Evolutionary conservation across 371 early-diverging fungal species (phyloP).

Genomic region (Paraphysoderma sedebokerense): DNA sequence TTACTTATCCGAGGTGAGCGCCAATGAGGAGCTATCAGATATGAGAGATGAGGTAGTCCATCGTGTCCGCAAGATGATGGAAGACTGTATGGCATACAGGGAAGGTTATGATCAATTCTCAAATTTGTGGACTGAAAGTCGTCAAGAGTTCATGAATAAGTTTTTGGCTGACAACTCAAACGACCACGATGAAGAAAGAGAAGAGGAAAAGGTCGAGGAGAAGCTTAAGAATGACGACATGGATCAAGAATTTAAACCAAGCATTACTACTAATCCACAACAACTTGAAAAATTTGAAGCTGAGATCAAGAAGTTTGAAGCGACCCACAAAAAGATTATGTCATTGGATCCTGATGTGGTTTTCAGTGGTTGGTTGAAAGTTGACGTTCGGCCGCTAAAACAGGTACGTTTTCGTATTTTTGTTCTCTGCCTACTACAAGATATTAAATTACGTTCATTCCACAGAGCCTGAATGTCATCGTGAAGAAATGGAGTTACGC

Average conservation of each 20-base stretch:
- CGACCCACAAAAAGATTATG: slow-evolving; percentile 38
- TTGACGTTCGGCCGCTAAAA: slow-evolving; percentile 36
- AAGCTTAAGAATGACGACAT: slow-evolving; percentile 4
- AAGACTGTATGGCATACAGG: slow-evolving; percentile 21
- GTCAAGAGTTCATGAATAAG: slow-evolving; percentile 36
- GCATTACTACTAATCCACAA: slow-evolving; percentile 7
- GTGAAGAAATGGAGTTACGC: slow-evolving; percentile 46
- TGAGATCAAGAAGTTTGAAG: slow-evolving; percentile 38
- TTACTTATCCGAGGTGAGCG: slow-evolving; percentile 29
- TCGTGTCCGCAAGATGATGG: slow-evolving; percentile 18
- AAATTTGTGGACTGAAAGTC: slow-evolving; percentile 40
- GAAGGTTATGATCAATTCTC: slow-evolving; percentile 36
- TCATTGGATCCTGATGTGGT: slow-evolving; percentile 34
- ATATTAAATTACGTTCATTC: too few species aligned
- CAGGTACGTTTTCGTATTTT: slow-evolving; percentile 19
- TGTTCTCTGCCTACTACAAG: not conserved
- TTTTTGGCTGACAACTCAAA: slow-evolving; percentile 17
- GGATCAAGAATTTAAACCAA: slow-evolving; percentile 4
- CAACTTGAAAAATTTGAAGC: slow-evolving; percentile 35
- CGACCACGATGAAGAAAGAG: slow-evolving; percentile 6
- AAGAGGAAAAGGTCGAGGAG: slow-evolving; percentile 4
- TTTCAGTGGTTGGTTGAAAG: slow-evolving; percentile 34
- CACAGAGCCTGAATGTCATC: slow-evolving; percentile 34
- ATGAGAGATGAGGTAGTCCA: slow-evolving; percentile 15
- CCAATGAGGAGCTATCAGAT: slow-evolving; percentile 15